Base-by-base conservation (phyloP, 2,329 filamentous ascomycete species). In the Emmonsiellopsis sp. region DNA sequence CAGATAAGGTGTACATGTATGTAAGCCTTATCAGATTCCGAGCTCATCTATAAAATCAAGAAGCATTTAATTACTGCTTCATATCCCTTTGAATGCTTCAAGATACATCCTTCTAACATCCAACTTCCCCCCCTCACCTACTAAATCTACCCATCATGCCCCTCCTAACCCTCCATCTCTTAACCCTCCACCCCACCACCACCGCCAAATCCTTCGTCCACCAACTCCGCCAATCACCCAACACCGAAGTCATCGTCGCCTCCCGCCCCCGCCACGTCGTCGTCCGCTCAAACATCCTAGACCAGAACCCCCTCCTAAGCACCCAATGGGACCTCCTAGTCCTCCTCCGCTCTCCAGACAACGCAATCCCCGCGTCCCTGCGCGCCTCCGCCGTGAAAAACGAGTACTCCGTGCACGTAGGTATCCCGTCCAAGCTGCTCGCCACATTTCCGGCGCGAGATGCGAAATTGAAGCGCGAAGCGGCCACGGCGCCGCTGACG, bases 341-440 rank as follows among this genome's bases (percentile, higher is more conserved):
- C 7, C 68, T 73, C 38, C 57, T 70, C n/a, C 58, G 53, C n/a
- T 59, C 57, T n/a, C 44, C 50, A 32, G 40, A 52, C 35, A 53
- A 53, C 30, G 41, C 48, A 48, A 65, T 65, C 50, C 61, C 67
- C 31, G 30, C 52, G 5, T 1, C 42, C 10, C 52, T 64, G 30
- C 59, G 57, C 45, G 44, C 45, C 6, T 37, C 40, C 5, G 35
- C 51, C 15, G 60, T 67, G 37, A 58, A 48, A 46, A 38, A 54
- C 31, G 67, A 71, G 55, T 72, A 70, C 58, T 61, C 59, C 51
- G 43, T 67, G 20, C 58, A 62, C 26, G 61, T 63, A 7, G 70
- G 70, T 2, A 63, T 72, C 40, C 69, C 70, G 1, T 69, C 66
- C 1, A 67, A 67, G 13, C 58, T 73, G 20, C 61, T 70, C 37